Conservation (phyloP, 176 grass and related monocot species). For the Saccharum spontaneum region DNA sequence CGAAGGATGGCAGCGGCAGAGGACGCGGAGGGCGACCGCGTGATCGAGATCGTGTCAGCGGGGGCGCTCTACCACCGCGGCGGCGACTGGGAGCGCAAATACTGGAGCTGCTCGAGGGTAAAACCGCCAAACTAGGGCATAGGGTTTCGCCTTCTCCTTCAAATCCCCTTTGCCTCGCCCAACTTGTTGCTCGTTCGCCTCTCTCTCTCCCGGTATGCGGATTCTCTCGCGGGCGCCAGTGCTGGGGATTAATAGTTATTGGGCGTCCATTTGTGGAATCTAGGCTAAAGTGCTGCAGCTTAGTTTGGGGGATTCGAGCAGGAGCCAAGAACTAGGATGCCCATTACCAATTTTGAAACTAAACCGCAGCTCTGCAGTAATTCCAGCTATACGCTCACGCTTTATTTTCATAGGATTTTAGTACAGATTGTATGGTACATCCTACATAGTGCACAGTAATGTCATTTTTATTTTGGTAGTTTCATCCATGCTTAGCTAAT, state of each 20-base stretch:
- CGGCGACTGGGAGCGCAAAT: slow-evolving; percentile 76
- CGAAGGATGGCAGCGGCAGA: slow-evolving; percentile 1
- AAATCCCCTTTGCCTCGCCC: not conserved
- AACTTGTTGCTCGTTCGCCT: not conserved
- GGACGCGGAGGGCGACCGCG: slow-evolving; percentile 42
- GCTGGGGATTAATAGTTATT: not conserved
- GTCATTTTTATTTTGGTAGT: not conserved
- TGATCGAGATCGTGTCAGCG: slow-evolving; percentile 71
- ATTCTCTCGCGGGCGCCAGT: not conserved
- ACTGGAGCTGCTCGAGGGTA: slow-evolving; percentile 96
- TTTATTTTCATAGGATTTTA: no score
- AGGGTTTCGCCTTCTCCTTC: slow-evolving; percentile 15
- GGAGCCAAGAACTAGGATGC: not conserved
- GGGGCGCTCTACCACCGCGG: slow-evolving; percentile 53
- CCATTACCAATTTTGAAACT: not conserved
- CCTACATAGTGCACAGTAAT: not conserved
- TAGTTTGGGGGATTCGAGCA: not conserved
- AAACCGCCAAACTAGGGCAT: not conserved
- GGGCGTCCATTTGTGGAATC: not conserved
- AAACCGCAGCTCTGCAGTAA: not conserved
- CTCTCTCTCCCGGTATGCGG: not conserved
- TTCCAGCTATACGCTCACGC: not conserved
- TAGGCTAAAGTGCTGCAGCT: not conserved
- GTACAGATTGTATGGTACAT: not conserved
- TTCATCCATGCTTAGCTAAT: not conserved